Percentiles rank a stretch among this genome's conserved stretches.
These are phyloP conservation scores for Prunus dulcis DNA, from an alignment of 306 rosid species.

Conservation along the genomic window DNA sequence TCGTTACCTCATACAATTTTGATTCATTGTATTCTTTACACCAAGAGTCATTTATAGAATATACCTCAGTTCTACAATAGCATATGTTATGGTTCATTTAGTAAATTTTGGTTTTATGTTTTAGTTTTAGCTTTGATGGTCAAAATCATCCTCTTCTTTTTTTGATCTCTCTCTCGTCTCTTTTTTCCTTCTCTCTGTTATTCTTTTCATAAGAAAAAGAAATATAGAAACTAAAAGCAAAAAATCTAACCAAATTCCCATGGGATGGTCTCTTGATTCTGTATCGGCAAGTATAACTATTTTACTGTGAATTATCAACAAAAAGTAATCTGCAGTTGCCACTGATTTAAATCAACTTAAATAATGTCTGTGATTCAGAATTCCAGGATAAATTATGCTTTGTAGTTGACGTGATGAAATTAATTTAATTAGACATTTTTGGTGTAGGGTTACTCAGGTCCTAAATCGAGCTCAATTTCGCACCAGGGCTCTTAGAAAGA, in stretches of 20 bases:
- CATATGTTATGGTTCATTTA: background rate
- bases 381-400: background rate
- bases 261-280: background rate
- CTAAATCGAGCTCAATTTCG: background rate
- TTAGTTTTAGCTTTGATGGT: background rate
- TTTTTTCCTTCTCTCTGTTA: background rate
- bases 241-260: background rate
- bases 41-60: background rate
- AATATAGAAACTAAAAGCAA: background rate
- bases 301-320: background rate
- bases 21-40: slow-evolving; percentile 2
- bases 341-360: background rate
- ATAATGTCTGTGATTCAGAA: background rate
- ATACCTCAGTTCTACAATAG: background rate
- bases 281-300: background rate
- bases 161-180: background rate
- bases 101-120: background rate
- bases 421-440: background rate
- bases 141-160: background rate
- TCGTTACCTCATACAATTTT: background rate
- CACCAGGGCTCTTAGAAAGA: background rate
- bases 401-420: background rate
- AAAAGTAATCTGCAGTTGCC: background rate
- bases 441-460: background rate
- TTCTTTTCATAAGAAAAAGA: background rate